These are phyloP conservation scores for Clitoria ternatea DNA, from an alignment of 306 rosid genomes.

Conservation along the genomic window DNA sequence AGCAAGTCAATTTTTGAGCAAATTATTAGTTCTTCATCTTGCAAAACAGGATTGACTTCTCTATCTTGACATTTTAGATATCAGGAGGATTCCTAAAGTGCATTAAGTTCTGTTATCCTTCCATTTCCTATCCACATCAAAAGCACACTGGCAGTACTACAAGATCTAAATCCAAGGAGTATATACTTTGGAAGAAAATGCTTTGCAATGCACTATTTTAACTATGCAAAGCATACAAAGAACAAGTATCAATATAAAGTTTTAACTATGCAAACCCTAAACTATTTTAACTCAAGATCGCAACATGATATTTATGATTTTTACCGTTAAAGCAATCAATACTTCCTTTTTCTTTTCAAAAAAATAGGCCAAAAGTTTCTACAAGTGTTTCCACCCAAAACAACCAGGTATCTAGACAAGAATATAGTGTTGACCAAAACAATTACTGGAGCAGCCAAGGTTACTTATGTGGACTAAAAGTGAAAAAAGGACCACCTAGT, in stretches of 20 bases:
- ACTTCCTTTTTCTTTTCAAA: not conserved
- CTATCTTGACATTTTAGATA: not conserved
- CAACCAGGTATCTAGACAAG: not conserved
- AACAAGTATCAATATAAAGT: too few species aligned
- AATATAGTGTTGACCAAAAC: not conserved
- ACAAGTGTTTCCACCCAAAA: not conserved
- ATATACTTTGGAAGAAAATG: not conserved
- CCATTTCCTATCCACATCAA: too few species aligned
- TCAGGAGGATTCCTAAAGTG: not conserved
- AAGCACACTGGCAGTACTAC: too few species aligned
- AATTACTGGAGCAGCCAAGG: not conserved
- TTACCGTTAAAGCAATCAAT: not conserved
- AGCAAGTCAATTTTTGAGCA: too few species aligned
- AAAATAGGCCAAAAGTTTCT: not conserved
- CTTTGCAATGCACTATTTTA: too few species aligned
- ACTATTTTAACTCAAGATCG: not conserved
- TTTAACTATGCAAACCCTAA: not conserved
- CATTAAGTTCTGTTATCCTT: not conserved
- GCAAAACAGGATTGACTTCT: too few species aligned
- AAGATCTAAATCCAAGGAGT: not conserved
- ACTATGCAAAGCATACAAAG: not conserved
- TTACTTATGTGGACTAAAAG: not conserved
- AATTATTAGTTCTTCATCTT: too few species aligned
- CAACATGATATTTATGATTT: not conserved
- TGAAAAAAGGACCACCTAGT: too few species aligned